phyloP scores from a whole-genome alignment of 768 basidiomycete genomes.

The Suillus brevipes region DNA sequence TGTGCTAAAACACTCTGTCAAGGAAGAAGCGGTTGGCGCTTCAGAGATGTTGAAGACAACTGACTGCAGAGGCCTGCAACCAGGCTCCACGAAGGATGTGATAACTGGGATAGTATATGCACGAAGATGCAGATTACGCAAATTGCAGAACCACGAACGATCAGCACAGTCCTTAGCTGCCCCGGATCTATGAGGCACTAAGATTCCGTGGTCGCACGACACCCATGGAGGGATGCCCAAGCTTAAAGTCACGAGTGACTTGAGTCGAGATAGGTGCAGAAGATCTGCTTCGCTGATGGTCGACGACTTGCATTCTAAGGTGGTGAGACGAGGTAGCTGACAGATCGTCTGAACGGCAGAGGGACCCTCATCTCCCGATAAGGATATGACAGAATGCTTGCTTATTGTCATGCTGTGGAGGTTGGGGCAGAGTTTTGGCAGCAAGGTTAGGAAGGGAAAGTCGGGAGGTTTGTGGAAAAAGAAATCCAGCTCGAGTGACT shows the following conservation, averaged over 20 bases:
- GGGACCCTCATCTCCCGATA: neutral
- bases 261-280: neutral
- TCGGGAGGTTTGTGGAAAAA: constrained; percentile 5
- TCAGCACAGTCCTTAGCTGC: neutral
- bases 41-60: constrained; percentile 4
- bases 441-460: neutral
- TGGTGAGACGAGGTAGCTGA: neutral
- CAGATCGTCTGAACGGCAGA: neutral
- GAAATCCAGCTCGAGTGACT: constrained; percentile 4
- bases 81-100: neutral
- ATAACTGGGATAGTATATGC: neutral
- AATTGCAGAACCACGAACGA: neutral
- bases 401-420: constrained; percentile 2
- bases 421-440: constrained; percentile 1
- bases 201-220: neutral
- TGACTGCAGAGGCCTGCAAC: constrained; percentile 1
- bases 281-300: constrained; percentile 4
- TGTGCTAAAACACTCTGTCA: constrained; percentile 3
- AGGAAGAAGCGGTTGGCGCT: neutral
- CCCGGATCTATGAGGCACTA: neutral
- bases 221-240: constrained; percentile 2
- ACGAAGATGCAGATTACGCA: constrained; percentile 1
- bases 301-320: constrained; percentile 1
- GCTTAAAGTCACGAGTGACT: neutral
- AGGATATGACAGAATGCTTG: constrained; percentile 3